These are phyloP conservation scores for Yamadazyma kitorensis DNA, from an alignment of 805 yeast genomes.

Conservation along the genomic window DNA sequence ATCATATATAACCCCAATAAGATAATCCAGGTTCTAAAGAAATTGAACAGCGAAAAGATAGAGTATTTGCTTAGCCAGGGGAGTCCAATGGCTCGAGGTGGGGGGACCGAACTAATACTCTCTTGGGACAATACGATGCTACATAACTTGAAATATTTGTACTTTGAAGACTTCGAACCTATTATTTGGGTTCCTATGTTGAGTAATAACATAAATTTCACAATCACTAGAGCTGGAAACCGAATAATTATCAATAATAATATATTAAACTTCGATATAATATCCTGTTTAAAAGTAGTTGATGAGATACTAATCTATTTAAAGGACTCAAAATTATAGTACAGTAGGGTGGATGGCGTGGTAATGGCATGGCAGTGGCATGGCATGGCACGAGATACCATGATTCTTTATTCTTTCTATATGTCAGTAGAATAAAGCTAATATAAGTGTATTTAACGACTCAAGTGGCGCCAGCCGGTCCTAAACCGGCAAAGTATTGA, in stretches of 20 bases:
- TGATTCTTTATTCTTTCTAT: too few relatives aligned
- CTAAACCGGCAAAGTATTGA: conserved; percentile 40
- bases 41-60: too few relatives aligned
- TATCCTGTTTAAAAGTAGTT: background rate
- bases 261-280: background rate
- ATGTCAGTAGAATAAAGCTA: too few relatives aligned
- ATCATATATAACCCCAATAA: conserved; percentile 2
- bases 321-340: background rate
- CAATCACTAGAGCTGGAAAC: background rate
- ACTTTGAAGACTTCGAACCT: conserved; percentile 3
- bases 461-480: too few relatives aligned
- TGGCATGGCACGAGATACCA: too few relatives aligned
- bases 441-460: too few relatives aligned
- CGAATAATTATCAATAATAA: background rate
- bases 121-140: background rate
- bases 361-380: too few relatives aligned
- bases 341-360: background rate
- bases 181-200: conserved; percentile 3
- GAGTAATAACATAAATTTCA: conserved; percentile 1
- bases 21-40: background rate
- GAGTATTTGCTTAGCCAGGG: too few relatives aligned
- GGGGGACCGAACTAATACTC: too few relatives aligned
- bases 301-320: background rate
- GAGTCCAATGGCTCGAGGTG: too few relatives aligned
- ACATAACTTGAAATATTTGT: background rate